These are phyloP conservation scores for Didymella keratinophila DNA, from an alignment of 2,329 filamentous ascomycete genomes.

Conservation along the genomic window DNA sequence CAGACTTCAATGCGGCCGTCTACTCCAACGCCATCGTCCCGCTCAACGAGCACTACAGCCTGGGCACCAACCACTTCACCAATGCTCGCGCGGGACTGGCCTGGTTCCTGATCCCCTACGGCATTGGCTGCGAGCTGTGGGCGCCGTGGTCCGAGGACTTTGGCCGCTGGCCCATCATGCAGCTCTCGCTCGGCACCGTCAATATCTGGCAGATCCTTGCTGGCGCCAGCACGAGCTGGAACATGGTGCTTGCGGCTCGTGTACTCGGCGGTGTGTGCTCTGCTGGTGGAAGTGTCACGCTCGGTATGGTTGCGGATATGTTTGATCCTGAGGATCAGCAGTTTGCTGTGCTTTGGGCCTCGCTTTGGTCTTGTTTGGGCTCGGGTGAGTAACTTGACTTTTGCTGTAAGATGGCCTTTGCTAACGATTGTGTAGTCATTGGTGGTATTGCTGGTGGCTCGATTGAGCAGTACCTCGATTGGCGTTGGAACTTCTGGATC, in stretches of 20 bases:
- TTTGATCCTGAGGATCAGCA: slow-evolving; percentile 68
- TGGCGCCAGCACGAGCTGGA: slow-evolving; percentile 70
- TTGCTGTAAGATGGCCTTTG: background rate
- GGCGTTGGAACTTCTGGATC: slow-evolving; percentile 83
- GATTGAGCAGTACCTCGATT: slow-evolving; percentile 70
- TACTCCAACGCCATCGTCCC: slow-evolving; percentile 61
- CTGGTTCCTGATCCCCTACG: slow-evolving; percentile 80
- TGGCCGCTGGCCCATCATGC: slow-evolving; percentile 77
- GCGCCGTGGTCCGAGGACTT: slow-evolving; percentile 81
- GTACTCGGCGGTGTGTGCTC: slow-evolving; percentile 54
- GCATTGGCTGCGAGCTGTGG: slow-evolving; percentile 87
- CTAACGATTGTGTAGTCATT: slow-evolving; percentile 69
- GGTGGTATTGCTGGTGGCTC: slow-evolving; percentile 83
- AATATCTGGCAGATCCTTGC: slow-evolving; percentile 70
- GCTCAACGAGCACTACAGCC: slow-evolving; percentile 66
- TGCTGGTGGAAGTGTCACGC: slow-evolving; percentile 69
- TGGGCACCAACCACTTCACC: slow-evolving; percentile 45
- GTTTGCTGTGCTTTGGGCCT: slow-evolving; percentile 68
- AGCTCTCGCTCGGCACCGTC: slow-evolving; percentile 74
- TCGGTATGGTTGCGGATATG: slow-evolving; percentile 71
- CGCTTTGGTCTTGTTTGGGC: slow-evolving; percentile 70
- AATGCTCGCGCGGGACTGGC: slow-evolving; percentile 67
- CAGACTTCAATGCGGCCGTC: slow-evolving; percentile 62
- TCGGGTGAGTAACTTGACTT: slow-evolving; percentile 60
- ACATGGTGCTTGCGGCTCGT: slow-evolving; percentile 68